phyloP scores from a whole-genome alignment of 805 yeast genomes.

The Kregervanrija pseudodelftensis region DNA sequence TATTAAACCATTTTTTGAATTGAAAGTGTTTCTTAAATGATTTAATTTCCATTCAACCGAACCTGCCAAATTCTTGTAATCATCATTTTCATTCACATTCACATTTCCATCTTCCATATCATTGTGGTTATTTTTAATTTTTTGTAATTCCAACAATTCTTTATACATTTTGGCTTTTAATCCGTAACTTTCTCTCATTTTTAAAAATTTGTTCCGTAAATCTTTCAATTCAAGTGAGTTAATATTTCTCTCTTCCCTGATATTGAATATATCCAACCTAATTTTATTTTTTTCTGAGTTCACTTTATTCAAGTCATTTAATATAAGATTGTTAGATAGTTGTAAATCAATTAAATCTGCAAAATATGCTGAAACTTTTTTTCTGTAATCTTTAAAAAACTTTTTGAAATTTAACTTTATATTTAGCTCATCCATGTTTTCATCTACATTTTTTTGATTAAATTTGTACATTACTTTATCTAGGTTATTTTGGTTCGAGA shows the following conservation, averaged over 20 bases:
- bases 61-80: constrained; percentile 1
- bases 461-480: constrained; percentile 5
- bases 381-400: constrained; percentile 18
- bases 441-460: neutral
- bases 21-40: constrained; percentile 13
- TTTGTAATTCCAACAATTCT: constrained; percentile 10
- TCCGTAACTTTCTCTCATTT: constrained; percentile 12
- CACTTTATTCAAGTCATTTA: constrained; percentile 22
- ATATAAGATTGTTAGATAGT: constrained; percentile 28
- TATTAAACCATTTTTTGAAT: constrained; percentile 21
- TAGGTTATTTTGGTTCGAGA: constrained; percentile 13
- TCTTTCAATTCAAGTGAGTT: constrained; percentile 15
- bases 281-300: constrained; percentile 24
- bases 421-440: neutral
- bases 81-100: constrained; percentile 1
- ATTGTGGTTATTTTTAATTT: constrained; percentile 1
- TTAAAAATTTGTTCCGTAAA: constrained; percentile 12
- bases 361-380: constrained; percentile 23
- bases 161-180: constrained; percentile 11
- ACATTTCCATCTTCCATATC: neutral
- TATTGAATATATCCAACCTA: constrained; percentile 23
- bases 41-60: constrained; percentile 12
- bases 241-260: constrained; percentile 20
- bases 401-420: neutral
- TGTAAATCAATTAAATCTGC: constrained; percentile 28